Conservation (phyloP, 106 monocot species). For the Dioscorea zingiberensis region DNA sequence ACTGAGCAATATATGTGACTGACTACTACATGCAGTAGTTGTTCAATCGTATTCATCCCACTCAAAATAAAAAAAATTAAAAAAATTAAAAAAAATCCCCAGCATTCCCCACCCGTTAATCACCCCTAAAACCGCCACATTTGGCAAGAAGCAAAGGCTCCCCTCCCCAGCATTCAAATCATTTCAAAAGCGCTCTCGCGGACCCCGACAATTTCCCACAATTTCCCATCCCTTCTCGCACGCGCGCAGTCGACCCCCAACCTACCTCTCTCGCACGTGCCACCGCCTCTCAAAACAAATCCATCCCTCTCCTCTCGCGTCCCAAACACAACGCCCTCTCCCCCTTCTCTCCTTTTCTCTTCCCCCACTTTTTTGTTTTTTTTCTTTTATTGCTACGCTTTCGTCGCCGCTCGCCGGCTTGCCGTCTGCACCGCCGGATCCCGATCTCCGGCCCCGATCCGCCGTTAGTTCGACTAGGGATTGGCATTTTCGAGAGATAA, state of each 20-base stretch:
- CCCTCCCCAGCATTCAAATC: background rate
- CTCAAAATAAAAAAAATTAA: too few species aligned
- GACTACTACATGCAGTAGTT: too few species aligned
- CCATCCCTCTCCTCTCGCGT: background rate
- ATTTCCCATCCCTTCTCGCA: background rate
- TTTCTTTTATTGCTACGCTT: background rate
- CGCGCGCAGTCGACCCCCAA: background rate
- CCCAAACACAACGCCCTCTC: background rate
- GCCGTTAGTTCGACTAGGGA: background rate
- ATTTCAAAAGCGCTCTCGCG: conserved; percentile 2
- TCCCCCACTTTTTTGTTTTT: background rate
- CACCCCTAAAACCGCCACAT: too few species aligned
- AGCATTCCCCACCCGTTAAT: too few species aligned
- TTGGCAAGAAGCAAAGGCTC: too few species aligned
- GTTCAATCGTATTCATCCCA: too few species aligned
- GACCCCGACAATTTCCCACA: background rate
- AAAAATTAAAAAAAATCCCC: too few species aligned
- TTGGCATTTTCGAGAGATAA: background rate
- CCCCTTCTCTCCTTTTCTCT: background rate
- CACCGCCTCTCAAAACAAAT: too few species aligned
- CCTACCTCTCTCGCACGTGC: conserved; percentile 1
- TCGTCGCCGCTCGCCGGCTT: background rate
- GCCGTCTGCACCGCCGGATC: background rate
- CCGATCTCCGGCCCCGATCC: background rate
- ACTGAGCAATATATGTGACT: too few species aligned